A percentile compares a stretch with the other conserved stretches of the same genome.
phyloP scores from a whole-genome alignment of 148 eudicot species.

The Suaeda aralocaspica region DNA sequence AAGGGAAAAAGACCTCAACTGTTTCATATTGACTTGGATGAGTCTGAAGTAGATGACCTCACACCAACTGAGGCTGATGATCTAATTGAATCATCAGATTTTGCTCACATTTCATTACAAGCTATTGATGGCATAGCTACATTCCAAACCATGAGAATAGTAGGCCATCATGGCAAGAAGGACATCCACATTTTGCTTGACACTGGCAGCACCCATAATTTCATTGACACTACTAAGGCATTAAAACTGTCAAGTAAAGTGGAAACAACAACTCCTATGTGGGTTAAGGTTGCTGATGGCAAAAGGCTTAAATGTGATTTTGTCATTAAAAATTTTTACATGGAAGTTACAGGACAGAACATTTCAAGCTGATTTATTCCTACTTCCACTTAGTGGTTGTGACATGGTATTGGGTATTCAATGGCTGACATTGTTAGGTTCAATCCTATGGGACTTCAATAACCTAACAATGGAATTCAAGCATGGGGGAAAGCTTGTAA shows the following conservation, averaged over 20 bases:
- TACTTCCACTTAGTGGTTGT: conserved; percentile 10
- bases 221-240: background rate
- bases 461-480: conserved; percentile 5
- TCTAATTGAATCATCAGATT: no score
- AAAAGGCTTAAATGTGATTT: background rate
- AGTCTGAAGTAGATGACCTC: background rate
- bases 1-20: background rate
- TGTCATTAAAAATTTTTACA: background rate
- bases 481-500: background rate
- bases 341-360: conserved; percentile 8
- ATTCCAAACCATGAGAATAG: conserved; percentile 12
- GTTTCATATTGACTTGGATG: background rate
- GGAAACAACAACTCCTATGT: background rate
- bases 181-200: background rate
- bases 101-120: background rate
- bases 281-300: conserved; percentile 6
- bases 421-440: background rate
- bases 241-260: background rate
- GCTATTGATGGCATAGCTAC: background rate
- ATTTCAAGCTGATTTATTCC: background rate
- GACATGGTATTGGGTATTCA: conserved; percentile 7
- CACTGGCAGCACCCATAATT: conserved; percentile 18
- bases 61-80: background rate
- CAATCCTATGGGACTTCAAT: background rate
- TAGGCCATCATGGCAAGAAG: background rate